Percentiles rank a stretch among this genome's conserved stretches.
phyloP scores from a whole-genome alignment of 495 filamentous ascomycete genomes.

The Aspergillus funiculosus region DNA sequence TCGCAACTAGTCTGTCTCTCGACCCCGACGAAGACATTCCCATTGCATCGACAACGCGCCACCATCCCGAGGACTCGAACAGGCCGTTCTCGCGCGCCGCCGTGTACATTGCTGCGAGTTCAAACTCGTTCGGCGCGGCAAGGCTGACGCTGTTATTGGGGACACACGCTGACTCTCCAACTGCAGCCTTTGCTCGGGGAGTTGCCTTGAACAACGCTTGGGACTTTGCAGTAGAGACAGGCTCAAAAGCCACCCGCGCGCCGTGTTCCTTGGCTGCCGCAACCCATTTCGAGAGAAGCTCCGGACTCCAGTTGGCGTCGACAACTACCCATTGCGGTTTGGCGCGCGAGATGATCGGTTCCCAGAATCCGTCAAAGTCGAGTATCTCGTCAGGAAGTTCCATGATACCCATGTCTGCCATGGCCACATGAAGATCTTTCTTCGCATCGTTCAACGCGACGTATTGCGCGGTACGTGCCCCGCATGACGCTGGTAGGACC shows the following conservation, averaged over 20 bases:
- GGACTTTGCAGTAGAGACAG: constrained; percentile 79
- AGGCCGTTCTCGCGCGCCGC: constrained; percentile 56
- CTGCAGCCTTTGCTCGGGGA: constrained; percentile 19
- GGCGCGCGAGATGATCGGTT: constrained; percentile 46
- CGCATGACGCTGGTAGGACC: constrained; percentile 44
- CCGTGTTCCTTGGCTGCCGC: constrained; percentile 46
- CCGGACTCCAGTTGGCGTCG: constrained; percentile 74
- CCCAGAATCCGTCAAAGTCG: constrained; percentile 51
- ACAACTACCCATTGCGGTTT: constrained; percentile 69
- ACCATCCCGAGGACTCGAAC: constrained; percentile 67
- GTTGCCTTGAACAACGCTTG: constrained; percentile 54
- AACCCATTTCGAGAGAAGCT: constrained; percentile 58
- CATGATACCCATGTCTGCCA: constrained; percentile 92
- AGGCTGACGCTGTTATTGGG: constrained; percentile 62
- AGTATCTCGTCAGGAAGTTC: constrained; percentile 44
- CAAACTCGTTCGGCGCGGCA: constrained; percentile 74
- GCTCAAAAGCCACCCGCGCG: constrained; percentile 73
- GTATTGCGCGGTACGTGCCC: constrained; percentile 75
- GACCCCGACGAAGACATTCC: constrained; percentile 52
- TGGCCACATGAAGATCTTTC: constrained; percentile 76
- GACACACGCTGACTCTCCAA: constrained; percentile 40
- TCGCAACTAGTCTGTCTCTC: constrained; percentile 55
- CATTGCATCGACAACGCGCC: constrained; percentile 68
- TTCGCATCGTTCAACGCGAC: constrained; percentile 78
- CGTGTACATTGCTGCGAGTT: constrained; percentile 69